A percentile compares a stretch with the other conserved stretches of the same genome.
These are phyloP conservation scores for Brassica carinata DNA, from an alignment of 345 rosid genomes.

Conservation along the genomic window DNA sequence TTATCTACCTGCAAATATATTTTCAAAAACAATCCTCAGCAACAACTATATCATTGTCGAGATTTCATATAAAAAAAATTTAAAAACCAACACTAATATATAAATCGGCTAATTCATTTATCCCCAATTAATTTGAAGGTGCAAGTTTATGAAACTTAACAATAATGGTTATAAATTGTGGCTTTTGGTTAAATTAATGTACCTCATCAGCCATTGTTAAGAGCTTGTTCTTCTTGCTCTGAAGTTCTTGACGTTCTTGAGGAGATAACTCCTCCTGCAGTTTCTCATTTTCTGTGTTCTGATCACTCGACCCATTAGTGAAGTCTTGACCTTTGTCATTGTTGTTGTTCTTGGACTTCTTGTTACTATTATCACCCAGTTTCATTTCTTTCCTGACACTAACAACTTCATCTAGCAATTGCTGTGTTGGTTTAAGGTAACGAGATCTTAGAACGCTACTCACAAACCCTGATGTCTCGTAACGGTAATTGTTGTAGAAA, in stretches of 20 bases:
- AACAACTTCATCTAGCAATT: constrained; percentile 84
- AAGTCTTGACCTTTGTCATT: constrained; percentile 46
- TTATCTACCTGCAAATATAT: too few relatives aligned
- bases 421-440: constrained; percentile 77
- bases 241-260: constrained; percentile 84
- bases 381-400: constrained; percentile 71
- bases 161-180: background rate
- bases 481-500: constrained; percentile 29
- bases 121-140: too few relatives aligned
- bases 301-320: constrained; percentile 37
- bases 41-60: too few relatives aligned
- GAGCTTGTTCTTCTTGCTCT: constrained; percentile 80
- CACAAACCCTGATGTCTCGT: constrained; percentile 42
- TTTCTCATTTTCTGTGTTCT: constrained; percentile 42
- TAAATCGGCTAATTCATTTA: too few relatives aligned
- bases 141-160: background rate
- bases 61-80: too few relatives aligned
- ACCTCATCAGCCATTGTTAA: constrained; percentile 90
- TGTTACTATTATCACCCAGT: constrained; percentile 45
- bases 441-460: constrained; percentile 54
- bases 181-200: background rate
- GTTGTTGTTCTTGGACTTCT: constrained; percentile 29
- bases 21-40: too few relatives aligned
- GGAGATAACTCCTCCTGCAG: constrained; percentile 62
- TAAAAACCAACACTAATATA: too few relatives aligned